Base-by-base conservation (phyloP, 2,329 filamentous ascomycete species). In the Beauveria varroae region DNA sequence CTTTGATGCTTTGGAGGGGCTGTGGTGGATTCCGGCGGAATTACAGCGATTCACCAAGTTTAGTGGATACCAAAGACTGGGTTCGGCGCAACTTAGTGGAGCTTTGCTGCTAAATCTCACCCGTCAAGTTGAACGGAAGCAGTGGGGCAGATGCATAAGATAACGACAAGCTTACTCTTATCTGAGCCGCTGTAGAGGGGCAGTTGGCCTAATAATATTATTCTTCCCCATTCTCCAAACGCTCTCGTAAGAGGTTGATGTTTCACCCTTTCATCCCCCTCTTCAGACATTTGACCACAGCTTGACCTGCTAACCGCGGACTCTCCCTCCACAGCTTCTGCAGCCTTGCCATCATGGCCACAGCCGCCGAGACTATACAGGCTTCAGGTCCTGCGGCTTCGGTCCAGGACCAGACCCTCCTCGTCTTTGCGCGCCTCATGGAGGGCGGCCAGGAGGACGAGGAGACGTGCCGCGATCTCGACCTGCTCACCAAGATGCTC, bases 401-500 rank as follows among this genome's bases (percentile, higher is more conserved):
- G 67, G 54, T 83, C 75, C 75, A 82, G 67, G 87, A 90, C 69
- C 79, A 88, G 69, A 88, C 89, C 61, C 84, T 88, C 69, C 84
- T 96, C 62, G 86, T 93, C 67, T 85, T 97, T 66, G 93, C 93
- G 26, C 89, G 90, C 69, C 79, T 97, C 67, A 96, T 97, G 87
- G 91, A 96, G 72, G 91, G 91, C 50, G 92, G 91, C 58, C 86
- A 93, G 68, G 91, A 96, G 67, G 90, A 90, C 70, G 84, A 86
- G 61, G 86, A 90, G 66, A 88, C 84, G 14, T 86, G 83, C 67
- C 74, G 74, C 63, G 81, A 85, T 63, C 76, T 88, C 51, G 81
- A 83, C 65, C 73, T 75, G 60, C 79, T 88, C 59, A 86, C 85
- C 50, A 83, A 81, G 71, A 75, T 88, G 44, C 76, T 88, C 61